Evolutionary conservation across 352 stramenopile species (phyloP).

Genomic region (Pythium rishiriense): DNA sequence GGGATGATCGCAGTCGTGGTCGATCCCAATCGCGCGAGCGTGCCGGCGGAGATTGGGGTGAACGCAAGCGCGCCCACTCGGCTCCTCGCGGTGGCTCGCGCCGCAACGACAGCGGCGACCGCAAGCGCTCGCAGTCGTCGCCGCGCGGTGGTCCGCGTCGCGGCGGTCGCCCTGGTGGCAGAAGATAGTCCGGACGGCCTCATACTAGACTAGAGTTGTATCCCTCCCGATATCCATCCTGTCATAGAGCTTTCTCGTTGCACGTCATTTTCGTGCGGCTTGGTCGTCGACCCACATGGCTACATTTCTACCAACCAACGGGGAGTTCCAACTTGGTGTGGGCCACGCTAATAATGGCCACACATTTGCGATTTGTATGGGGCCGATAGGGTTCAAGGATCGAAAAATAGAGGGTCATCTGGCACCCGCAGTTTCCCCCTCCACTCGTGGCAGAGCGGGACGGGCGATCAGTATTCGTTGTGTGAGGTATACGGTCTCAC

Average conservation of each 20-base stretch:
- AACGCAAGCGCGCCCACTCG: background rate
- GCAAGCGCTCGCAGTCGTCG: constrained; percentile 7
- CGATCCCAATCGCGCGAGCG: constrained; percentile 1
- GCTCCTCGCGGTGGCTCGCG: background rate
- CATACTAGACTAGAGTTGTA: background rate
- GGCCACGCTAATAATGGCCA: background rate
- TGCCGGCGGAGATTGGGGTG: too few relatives aligned
- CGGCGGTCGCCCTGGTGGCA: constrained; percentile 1
- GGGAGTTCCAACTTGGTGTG: background rate
- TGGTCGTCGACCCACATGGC: background rate
- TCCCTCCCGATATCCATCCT: background rate
- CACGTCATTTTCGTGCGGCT: background rate
- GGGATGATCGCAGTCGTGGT: background rate
- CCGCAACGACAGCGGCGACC: background rate
- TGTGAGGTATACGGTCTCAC: constrained; percentile 20
- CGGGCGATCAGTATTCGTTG: background rate
- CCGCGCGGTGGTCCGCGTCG: background rate
- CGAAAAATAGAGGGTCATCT: background rate
- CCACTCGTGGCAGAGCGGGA: background rate
- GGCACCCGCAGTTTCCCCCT: background rate
- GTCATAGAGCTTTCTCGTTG: constrained; percentile 10
- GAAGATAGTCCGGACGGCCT: background rate
- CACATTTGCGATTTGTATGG: constrained; percentile 12
- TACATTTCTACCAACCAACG: constrained; percentile 2
- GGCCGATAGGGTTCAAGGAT: background rate